Evolutionary conservation across 1,139 yeast genomes (phyloP).

Genomic region (Zygotorulaspora mrakii): DNA sequence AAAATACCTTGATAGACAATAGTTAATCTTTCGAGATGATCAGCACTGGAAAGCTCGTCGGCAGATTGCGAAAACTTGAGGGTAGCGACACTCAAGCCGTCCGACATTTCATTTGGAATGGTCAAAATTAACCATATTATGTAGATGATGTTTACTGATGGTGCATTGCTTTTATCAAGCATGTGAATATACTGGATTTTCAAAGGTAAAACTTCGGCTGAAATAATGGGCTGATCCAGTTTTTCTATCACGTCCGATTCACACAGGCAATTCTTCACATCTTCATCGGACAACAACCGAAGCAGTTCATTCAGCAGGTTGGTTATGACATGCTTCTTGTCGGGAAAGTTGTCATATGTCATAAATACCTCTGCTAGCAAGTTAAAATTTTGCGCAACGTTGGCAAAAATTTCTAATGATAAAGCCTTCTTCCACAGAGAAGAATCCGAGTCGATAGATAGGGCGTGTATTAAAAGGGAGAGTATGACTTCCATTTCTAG

Average conservation of each 20-base stretch:
- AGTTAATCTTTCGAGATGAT: slow-evolving; percentile 38
- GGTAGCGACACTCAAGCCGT: slow-evolving; percentile 62
- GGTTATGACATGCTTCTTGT: slow-evolving; percentile 58
- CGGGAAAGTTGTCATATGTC: slow-evolving; percentile 56
- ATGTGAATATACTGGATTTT: slow-evolving; percentile 64
- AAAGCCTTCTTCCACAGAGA: slow-evolving; percentile 70
- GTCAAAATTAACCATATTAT: slow-evolving; percentile 55
- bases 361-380: slow-evolving; percentile 52
- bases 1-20: slow-evolving; percentile 37
- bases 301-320: slow-evolving; percentile 53
- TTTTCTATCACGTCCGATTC: slow-evolving; percentile 33
- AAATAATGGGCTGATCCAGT: slow-evolving; percentile 32
- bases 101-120: slow-evolving; percentile 55
- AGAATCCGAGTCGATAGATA: slow-evolving; percentile 47
- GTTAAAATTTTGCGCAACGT: slow-evolving; percentile 54
- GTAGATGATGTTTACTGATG: slow-evolving; percentile 60
- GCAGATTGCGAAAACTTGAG: slow-evolving; percentile 22
- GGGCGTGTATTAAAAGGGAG: slow-evolving; percentile 64
- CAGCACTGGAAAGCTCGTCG: slow-evolving; percentile 37
- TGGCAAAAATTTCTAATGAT: slow-evolving; percentile 66
- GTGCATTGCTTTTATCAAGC: slow-evolving; percentile 73
- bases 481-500: slow-evolving; percentile 79
- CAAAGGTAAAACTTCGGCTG: slow-evolving; percentile 40
- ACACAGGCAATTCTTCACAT: slow-evolving; percentile 41
- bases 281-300: slow-evolving; percentile 33